Evolutionary conservation across 2,329 filamentous ascomycete species (phyloP), one percentile per base, ranked within the genome.

Genomic region (Fusarium sp.): DNA sequence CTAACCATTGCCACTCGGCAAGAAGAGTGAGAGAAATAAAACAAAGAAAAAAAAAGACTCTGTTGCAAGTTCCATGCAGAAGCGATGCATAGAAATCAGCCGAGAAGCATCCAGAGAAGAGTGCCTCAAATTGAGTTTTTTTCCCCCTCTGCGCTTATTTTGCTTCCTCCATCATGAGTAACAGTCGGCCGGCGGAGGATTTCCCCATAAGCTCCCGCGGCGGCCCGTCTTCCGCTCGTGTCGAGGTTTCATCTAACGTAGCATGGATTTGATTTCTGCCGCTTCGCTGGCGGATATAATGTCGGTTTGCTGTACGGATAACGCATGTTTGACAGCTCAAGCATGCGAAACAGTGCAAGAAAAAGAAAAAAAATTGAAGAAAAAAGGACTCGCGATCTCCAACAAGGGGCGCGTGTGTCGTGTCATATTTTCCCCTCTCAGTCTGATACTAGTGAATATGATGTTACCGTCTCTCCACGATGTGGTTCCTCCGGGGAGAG

Each of bases 161-260:
- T 33, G 6, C 32, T 33, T 35, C 17, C 14, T 10, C 17, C 15
- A 6, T 33, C 32, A 14, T 35, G 13, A 15, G 33, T 17, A 37
- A 9, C 17, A 15, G 40, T 41, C 32, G 48, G 46, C 43, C 35
- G 48, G 48, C 59, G 37, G 52, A 37, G 37, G 23, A n/a, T 39
- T 40, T 23, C 20, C 19, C 35, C 46, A 25, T 30, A 63, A 63
- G 58, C 59, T 65, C 59, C 62, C 62, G 62, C 43, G 23, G 44
- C 62, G 62, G 62, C 37, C 62, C 62, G 60, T 65, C 60, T 50
- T 65, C 53, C 56, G 56, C 46, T 27, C 45, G 40, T 51, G 32
- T 51, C 17, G 39, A 35, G 47, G 56, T 47, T 57, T 49, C 62
- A 60, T 65, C 33, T 50, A 17, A 56, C 7, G 40, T n/a, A 25